Conservation (phyloP, 1,284 basidiomycete species). For the Moesziomyces aphidis region DNA sequence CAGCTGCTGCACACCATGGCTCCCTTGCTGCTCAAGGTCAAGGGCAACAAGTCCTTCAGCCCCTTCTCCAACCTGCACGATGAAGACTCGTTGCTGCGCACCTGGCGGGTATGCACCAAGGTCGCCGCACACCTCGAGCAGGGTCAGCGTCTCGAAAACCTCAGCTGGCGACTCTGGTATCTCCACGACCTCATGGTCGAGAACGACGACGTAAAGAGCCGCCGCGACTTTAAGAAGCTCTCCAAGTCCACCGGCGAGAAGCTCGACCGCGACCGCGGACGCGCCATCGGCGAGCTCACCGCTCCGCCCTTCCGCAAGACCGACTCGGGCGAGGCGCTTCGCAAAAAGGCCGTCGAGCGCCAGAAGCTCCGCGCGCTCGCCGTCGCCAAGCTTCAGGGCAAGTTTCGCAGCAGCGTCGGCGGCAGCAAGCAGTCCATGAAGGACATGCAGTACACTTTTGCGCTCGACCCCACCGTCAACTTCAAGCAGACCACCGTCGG, state of each 20-base stretch:
- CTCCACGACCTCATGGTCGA: constrained; percentile 52
- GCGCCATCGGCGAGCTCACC: constrained; percentile 44
- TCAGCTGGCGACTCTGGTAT: constrained; percentile 59
- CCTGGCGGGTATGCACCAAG: constrained; percentile 54
- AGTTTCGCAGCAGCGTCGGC: constrained; percentile 22
- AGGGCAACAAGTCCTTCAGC: constrained; percentile 57
- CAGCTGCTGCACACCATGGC: constrained; percentile 22
- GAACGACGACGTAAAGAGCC: constrained; percentile 46
- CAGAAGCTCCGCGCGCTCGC: constrained; percentile 48
- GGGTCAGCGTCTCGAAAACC: constrained; percentile 59
- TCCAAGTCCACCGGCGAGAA: constrained; percentile 47
- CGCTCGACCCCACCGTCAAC: constrained; percentile 41
- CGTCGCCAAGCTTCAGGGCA: constrained; percentile 44
- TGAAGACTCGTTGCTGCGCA: constrained; percentile 48
- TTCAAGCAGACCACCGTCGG: constrained; percentile 45
- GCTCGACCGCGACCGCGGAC: constrained; percentile 50
- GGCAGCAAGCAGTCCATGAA: constrained; percentile 39
- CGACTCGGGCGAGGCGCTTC: constrained; percentile 45
- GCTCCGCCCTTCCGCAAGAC: constrained; percentile 50
- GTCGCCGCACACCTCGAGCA: constrained; percentile 57
- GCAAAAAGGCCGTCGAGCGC: constrained; percentile 42
- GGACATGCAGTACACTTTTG: constrained; percentile 47
- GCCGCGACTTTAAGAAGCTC: constrained; percentile 43
- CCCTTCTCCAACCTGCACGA: constrained; percentile 56
- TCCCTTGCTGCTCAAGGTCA: constrained; percentile 48